Evolutionary conservation across 805 yeast species (phyloP), one percentile per base, ranked within the genome.

Genomic region (Limtongia smithiae): DNA sequence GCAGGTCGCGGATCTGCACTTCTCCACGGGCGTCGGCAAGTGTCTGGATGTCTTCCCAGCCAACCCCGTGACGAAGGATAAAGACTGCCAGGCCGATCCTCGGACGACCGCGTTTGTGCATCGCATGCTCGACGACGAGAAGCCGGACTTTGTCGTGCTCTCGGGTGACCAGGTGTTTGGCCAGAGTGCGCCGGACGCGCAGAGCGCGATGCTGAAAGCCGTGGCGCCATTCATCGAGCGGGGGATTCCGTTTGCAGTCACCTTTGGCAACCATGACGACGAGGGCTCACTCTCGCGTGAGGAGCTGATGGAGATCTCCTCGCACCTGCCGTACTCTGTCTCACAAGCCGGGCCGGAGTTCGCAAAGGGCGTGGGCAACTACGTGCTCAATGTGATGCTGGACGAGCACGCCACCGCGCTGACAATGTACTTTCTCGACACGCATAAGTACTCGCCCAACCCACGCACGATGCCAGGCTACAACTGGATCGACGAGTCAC

Each of bases 141-240:
- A 74, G 30, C 97, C 98, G 0, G 90, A 93, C 62, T 65, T 90
- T 24, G 93, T 88, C 0, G 87, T 89, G 0, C 71, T 88, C 49
- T 82, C 96, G 0, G 98, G 98, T 5, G 98, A 91, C 68, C 96
- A 88, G 65, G 75, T 91, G 0, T 86, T 79, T 75, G 97, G 97
- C 2, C 81, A 78, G 35, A 75, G 71, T 38, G 74, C 86, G 0
- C 88, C 86, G 7, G 97, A 91, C 63, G 75, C 96, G 0, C 83
- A 82, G 58, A 81, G 95, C 0, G 80, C 96, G 0, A 60, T 88
- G n/a, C 73, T 83, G 51, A 91, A 93, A 63, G 87, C 83, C 0
- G 72, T 84, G 8, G 71, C 75, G 9, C 94, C 95, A 0, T 78
- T 87, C 24, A 75, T 90, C 21, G 60, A 69, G 14, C 70, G 85